These are phyloP conservation scores for Melaleuca quinquenervia DNA, from an alignment of 345 rosid genomes.

Conservation along the genomic window DNA sequence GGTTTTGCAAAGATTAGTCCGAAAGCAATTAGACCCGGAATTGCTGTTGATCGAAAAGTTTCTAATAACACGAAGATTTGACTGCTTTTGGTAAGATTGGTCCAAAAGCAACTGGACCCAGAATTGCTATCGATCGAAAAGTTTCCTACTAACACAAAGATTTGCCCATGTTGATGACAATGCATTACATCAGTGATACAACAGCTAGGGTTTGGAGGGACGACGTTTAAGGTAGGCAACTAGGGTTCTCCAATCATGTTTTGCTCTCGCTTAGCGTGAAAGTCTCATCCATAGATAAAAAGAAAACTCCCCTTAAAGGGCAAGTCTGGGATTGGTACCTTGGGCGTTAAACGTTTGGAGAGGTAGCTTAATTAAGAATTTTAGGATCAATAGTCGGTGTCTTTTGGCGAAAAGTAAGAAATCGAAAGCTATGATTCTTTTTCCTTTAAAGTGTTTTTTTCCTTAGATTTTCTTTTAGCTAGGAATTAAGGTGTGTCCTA, in stretches of 20 bases:
- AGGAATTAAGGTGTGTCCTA: neutral
- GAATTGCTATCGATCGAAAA: neutral
- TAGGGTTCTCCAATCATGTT: neutral
- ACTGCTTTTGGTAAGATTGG: neutral
- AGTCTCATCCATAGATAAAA: neutral
- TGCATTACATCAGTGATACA: neutral
- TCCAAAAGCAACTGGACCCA: neutral
- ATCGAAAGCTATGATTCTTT: neutral
- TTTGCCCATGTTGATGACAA: neutral
- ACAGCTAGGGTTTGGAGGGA: neutral
- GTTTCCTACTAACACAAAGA: neutral
- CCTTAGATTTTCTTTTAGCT: neutral
- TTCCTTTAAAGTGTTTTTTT: neutral
- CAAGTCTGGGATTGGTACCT: neutral
- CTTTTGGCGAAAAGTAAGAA: neutral
- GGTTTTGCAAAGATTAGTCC: neutral
- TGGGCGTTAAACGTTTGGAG: neutral
- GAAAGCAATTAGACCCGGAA: neutral
- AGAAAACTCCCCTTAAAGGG: neutral
- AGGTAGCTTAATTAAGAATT: neutral
- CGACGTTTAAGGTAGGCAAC: neutral
- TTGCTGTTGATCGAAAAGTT: neutral
- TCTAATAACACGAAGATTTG: neutral
- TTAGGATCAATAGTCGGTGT: neutral
- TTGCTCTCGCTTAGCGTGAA: neutral